Percentiles rank a stretch among this genome's conserved stretches.
Evolutionary conservation across 129 eudicot species (phyloP).

Genomic region (Flaveria ramosissima): DNA sequence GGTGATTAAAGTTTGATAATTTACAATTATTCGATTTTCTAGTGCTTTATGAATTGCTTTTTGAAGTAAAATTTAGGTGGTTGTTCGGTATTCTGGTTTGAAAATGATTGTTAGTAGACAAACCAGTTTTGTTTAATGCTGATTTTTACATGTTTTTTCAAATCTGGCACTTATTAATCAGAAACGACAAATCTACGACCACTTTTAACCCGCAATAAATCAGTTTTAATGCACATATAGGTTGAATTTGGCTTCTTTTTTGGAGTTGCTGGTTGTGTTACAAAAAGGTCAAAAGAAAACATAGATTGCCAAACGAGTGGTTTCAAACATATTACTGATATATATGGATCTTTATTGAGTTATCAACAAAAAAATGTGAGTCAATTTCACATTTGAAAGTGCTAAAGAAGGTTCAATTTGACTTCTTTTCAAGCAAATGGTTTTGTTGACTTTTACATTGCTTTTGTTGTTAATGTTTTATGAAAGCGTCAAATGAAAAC

Average conservation of each 20-base stretch:
- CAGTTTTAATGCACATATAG: neutral
- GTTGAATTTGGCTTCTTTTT: conserved; percentile 1
- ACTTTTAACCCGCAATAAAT: neutral
- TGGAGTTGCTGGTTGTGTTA: neutral
- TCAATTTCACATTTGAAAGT: conserved; percentile 20
- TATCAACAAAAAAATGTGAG: conserved; percentile 10
- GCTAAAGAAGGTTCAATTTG: conserved; percentile 14
- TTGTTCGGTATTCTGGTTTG: neutral
- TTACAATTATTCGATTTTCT: neutral
- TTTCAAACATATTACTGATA: neutral
- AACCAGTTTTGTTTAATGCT: neutral
- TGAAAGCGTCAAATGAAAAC: neutral
- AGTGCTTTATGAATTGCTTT: neutral
- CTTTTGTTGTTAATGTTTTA: conserved; percentile 17
- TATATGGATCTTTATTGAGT: neutral
- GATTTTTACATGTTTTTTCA: conserved; percentile 12
- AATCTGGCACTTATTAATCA: neutral
- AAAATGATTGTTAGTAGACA: neutral
- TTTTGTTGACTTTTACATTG: conserved; percentile 26
- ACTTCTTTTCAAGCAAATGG: conserved; percentile 10
- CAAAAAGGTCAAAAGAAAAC: conserved; percentile 10
- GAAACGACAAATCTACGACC: neutral
- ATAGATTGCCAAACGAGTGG: neutral
- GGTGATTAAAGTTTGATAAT: neutral
- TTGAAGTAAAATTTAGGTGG: neutral